Base-by-base conservation (phyloP, 1,284 basidiomycete species). In the Fistulinella cinereoalba region DNA sequence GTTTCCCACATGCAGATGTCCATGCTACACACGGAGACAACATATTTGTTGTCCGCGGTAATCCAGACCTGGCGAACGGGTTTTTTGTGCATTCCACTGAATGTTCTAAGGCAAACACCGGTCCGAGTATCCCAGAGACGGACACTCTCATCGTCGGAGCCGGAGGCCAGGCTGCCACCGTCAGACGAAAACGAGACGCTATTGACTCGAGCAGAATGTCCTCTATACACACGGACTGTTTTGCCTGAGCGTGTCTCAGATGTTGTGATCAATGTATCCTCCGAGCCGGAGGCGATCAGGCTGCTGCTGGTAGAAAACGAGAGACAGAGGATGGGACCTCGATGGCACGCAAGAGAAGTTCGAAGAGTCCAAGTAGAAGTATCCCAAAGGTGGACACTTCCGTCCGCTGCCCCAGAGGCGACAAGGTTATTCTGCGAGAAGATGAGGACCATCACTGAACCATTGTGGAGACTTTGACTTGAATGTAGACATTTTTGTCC, bases 61-160 rank as follows among this genome's bases (percentile, higher is more conserved):
- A 61, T 48, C 41, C 49, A 50, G 15, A 62, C 56, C 13, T 45
- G 46, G 6, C 13, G 37, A 46, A 61, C 42, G 5, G 44, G 43
- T 23, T 54, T 54, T 25, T 36, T 46, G 41, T 62, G 60, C 27
- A 31, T 34, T 42, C 44, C 44, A 15, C 44, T 7, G 10, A 47
- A 50, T 11, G 46, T 59, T 7, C 44, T 45, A 21, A 58, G 40
- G 33, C 54, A 59, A 13, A 47, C 48, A 33, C 50, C 58, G 15
- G 60, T 60, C 22, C 43, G 38, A 18, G 43, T 40, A 22, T 64
- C 57, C 60, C 60, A 62, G 10, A 64, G 37, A 40, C 60, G 57
- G 21, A 57, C 31, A 7, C 38, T 50, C 31, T 49, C 46, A 23
- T 61, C 59, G 11, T 49, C 41, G 6, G 61, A 61, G 12, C 56